phyloP scores from a whole-genome alignment of 768 basidiomycete genomes.

The Psilocybe cyanescens region DNA sequence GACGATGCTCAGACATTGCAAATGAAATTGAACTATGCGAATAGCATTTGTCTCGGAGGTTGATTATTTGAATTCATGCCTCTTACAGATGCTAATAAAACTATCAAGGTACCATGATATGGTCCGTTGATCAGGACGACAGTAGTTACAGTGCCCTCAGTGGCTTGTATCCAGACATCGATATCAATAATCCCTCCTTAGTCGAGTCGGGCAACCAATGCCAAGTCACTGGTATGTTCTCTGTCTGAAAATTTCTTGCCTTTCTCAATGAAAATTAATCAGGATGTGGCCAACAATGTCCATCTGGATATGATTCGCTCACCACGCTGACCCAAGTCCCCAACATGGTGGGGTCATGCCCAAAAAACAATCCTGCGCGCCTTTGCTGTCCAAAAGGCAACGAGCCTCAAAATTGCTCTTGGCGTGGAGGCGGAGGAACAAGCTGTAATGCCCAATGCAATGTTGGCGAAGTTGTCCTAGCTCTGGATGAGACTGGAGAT shows the following conservation, averaged over 20 bases:
- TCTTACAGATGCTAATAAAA: not conserved
- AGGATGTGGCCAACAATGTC: constrained; percentile 21
- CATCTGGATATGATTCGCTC: constrained; percentile 19
- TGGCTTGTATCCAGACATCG: not conserved
- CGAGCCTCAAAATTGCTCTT: constrained; percentile 23
- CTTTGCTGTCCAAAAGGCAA: constrained; percentile 25
- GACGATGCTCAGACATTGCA: constrained; percentile 3
- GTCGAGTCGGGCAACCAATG: constrained; percentile 1
- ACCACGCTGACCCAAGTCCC: constrained; percentile 22
- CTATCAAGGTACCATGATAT: constrained; percentile 7
- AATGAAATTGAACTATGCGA: constrained; percentile 14
- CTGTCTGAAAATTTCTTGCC: not conserved
- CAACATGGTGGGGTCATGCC: constrained; percentile 12
- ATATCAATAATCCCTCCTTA: not conserved
- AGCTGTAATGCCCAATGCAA: constrained; percentile 24
- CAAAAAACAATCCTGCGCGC: constrained; percentile 16
- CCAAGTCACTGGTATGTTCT: not conserved
- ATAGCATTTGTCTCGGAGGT: constrained; percentile 13
- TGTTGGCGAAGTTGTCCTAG: constrained; percentile 25
- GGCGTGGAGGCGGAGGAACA: constrained; percentile 24
- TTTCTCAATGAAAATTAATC: not conserved
- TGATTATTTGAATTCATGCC: not conserved
- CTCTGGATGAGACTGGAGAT: constrained; percentile 22
- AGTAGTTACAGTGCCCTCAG: not conserved
- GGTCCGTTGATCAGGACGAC: constrained; percentile 12